Conservation (phyloP, 176 grass and related monocot genomes). For the Carex scoparia region DNA sequence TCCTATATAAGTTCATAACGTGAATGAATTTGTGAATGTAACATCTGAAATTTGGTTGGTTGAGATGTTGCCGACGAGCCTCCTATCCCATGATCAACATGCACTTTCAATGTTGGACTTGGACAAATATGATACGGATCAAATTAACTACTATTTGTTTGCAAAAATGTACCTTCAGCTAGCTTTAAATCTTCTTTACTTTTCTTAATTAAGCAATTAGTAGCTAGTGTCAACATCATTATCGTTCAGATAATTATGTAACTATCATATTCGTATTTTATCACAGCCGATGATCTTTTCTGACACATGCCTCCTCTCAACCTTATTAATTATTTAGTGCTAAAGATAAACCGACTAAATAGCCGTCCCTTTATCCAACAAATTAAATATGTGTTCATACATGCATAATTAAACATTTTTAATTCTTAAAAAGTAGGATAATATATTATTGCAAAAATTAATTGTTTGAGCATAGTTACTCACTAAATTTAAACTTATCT, state of each 20-base stretch:
- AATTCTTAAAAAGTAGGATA: neutral
- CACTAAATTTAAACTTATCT: no score
- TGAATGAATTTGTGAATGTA: neutral
- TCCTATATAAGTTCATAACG: neutral
- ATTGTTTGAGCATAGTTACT: no score
- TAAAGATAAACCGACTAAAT: conserved; percentile 7
- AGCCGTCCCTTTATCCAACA: conserved; percentile 10
- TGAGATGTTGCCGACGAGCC: neutral
- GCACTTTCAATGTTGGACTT: neutral
- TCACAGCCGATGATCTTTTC: neutral
- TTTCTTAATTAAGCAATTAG: neutral
- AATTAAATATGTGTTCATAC: neutral
- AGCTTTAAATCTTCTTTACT: neutral
- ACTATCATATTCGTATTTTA: neutral
- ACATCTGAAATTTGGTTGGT: neutral
- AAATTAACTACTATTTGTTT: neutral
- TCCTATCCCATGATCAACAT: neutral
- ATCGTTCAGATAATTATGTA: neutral
- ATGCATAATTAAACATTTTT: neutral
- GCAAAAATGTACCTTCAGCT: neutral
- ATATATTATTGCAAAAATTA: neutral
- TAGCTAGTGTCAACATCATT: neutral
- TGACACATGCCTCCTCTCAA: conserved; percentile 11
- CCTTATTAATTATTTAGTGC: neutral
- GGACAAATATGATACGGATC: neutral